A percentile compares a stretch with the other conserved stretches of the same genome.
Evolutionary conservation across 2,329 filamentous ascomycete genomes (phyloP).

Genomic region (Pleomassaria siparia): DNA sequence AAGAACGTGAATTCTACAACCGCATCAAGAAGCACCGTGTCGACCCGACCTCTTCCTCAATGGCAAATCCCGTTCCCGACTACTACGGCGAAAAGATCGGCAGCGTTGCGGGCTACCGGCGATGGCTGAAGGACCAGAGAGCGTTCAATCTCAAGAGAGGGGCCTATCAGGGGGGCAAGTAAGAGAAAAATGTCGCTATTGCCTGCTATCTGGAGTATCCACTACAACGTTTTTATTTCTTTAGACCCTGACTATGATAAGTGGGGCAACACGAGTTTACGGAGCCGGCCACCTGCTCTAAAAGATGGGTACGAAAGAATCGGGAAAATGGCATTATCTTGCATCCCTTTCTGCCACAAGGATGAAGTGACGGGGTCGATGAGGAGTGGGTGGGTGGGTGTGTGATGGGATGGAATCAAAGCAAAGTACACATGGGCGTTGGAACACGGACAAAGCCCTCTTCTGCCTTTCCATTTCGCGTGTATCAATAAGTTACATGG

Average conservation of each 20-base stretch:
- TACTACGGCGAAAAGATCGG: conserved; percentile 99
- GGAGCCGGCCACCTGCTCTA: not conserved
- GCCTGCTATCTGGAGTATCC: not conserved
- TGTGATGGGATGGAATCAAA: not conserved
- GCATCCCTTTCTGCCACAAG: too few relatives aligned
- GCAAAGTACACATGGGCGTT: not conserved
- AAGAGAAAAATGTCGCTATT: not conserved
- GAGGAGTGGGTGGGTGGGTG: not conserved
- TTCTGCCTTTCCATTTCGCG: not conserved
- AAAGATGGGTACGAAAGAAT: not conserved
- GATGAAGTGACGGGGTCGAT: not conserved
- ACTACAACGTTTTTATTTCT: not conserved
- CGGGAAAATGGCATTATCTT: not conserved
- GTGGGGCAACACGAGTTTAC: not conserved
- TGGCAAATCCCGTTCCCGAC: conserved; percentile 91
- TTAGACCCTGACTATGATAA: not conserved
- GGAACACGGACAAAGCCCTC: not conserved
- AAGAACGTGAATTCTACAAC: conserved; percentile 92
- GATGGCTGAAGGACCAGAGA: conserved; percentile 96
- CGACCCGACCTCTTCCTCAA: conserved; percentile 84
- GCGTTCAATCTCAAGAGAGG: conserved; percentile 84
- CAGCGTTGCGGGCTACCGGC: conserved; percentile 84
- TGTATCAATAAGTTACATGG: not conserved
- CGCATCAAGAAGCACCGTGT: conserved; percentile 90
- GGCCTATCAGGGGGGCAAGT: conserved; percentile 50